These are phyloP conservation scores for Cystobasidium slooffiae DNA, from an alignment of 1,284 basidiomycete genomes.

Conservation along the genomic window DNA sequence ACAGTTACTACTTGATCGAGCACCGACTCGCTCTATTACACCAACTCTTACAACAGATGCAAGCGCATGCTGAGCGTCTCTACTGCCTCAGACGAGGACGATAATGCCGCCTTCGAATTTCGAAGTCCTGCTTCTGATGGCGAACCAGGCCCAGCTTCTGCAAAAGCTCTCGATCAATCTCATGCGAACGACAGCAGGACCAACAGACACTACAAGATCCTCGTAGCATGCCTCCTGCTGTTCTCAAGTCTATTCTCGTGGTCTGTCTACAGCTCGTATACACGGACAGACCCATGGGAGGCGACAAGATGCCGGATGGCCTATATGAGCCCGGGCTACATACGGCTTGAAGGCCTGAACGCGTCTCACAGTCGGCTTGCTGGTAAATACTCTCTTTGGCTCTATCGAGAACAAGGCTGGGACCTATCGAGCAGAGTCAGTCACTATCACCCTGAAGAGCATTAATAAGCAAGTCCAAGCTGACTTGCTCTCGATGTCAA, in stretches of 20 bases:
- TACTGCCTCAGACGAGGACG: slow-evolving; percentile 5
- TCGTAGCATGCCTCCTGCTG: neutral
- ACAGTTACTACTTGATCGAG: too few relatives aligned
- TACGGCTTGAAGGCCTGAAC: slow-evolving; percentile 65
- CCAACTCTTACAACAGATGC: neutral
- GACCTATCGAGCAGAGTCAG: slow-evolving; percentile 60
- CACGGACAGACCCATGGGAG: neutral
- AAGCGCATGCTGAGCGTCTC: slow-evolving; percentile 5
- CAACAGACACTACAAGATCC: neutral
- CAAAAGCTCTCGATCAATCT: neutral
- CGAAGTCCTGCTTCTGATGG: neutral
- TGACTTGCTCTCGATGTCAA: neutral
- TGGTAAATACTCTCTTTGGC: slow-evolving; percentile 76
- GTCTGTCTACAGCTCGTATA: slow-evolving; percentile 2
- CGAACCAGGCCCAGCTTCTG: neutral
- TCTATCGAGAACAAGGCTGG: slow-evolving; percentile 90
- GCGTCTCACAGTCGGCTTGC: slow-evolving; percentile 60
- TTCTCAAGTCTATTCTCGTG: slow-evolving; percentile 10
- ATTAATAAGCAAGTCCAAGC: neutral
- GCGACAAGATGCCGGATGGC: slow-evolving; percentile 81
- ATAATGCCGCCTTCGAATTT: neutral
- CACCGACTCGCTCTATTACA: too few relatives aligned
- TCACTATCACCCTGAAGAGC: neutral
- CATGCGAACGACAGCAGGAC: neutral
- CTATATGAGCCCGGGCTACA: slow-evolving; percentile 91